Conservation (phyloP, 306 rosid species). For the Dalbergia cultrata region DNA sequence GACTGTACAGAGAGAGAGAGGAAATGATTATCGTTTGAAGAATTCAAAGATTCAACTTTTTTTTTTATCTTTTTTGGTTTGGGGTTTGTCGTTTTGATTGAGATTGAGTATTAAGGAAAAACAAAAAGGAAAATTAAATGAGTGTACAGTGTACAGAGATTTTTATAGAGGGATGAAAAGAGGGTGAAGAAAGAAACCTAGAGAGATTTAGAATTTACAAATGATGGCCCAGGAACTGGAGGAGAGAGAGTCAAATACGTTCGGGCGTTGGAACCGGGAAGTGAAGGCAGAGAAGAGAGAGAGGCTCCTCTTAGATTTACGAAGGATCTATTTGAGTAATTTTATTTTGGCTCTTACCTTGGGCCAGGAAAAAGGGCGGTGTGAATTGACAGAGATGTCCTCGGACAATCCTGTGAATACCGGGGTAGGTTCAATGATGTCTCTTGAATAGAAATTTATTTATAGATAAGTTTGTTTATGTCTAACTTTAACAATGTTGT, state of each 20-base stretch:
- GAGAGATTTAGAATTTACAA: conserved; percentile 50
- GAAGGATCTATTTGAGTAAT: conserved; percentile 6
- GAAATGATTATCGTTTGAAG: conserved; percentile 37
- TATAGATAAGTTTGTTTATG: neutral
- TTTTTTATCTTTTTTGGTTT: neutral
- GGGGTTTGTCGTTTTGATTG: neutral
- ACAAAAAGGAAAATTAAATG: neutral
- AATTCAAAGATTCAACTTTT: conserved; percentile 25
- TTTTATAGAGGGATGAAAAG: neutral
- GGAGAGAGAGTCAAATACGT: conserved; percentile 64
- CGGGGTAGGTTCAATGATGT: neutral
- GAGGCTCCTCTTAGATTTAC: conserved; percentile 12
- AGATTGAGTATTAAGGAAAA: neutral
- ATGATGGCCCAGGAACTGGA: conserved; percentile 29
- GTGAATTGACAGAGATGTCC: conserved; percentile 49
- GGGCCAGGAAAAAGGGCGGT: conserved; percentile 3
- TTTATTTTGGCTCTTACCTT: conserved; percentile 28
- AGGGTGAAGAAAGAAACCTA: conserved; percentile 1
- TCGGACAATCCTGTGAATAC: neutral
- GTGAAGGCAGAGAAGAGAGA: conserved; percentile 44
- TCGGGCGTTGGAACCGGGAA: conserved; percentile 14
- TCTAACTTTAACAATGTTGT: conserved; percentile 18
- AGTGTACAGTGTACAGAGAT: conserved; percentile 42
- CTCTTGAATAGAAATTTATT: neutral
- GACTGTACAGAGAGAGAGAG: conserved; percentile 16